Percentiles rank a stretch among this genome's conserved stretches.
Conservation (phyloP, 169 alveolate species). For the Perkinsus marinus region DNA sequence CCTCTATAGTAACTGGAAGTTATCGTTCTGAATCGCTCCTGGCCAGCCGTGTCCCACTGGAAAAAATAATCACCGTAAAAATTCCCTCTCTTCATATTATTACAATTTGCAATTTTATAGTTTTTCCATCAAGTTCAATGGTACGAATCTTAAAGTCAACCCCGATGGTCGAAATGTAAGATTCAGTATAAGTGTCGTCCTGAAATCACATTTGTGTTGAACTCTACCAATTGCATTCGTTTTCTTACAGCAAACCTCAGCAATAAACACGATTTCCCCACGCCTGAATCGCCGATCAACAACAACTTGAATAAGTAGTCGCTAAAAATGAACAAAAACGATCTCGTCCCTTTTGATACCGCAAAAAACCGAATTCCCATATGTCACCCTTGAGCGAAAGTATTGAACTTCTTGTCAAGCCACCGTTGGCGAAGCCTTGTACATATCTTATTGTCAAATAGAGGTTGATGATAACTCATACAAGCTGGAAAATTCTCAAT, state of each 20-base stretch:
- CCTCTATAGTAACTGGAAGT: conserved; percentile 91
- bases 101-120: conserved; percentile 74
- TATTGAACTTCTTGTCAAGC: no score
- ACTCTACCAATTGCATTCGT: neutral
- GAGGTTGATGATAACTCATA: neutral
- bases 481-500: neutral
- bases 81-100: neutral
- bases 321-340: conserved; percentile 20
- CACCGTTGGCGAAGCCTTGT: neutral
- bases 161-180: conserved; percentile 79
- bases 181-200: conserved; percentile 74
- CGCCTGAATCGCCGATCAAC: conserved; percentile 94
- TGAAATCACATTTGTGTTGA: neutral
- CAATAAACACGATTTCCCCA: conserved; percentile 90
- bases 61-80: neutral
- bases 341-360: neutral
- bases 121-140: conserved; percentile 72
- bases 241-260: conserved; percentile 83
- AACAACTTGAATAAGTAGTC: conserved; percentile 85
- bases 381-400: neutral
- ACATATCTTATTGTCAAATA: neutral
- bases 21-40: conserved; percentile 86
- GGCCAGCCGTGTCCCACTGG: conserved; percentile 98
- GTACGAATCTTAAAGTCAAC: conserved; percentile 83
- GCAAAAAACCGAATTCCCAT: neutral